Evolutionary conservation across 352 stramenopile genomes (phyloP), one percentile per base, ranked within the genome.

Genomic region (Aphanomyces euteiches): DNA sequence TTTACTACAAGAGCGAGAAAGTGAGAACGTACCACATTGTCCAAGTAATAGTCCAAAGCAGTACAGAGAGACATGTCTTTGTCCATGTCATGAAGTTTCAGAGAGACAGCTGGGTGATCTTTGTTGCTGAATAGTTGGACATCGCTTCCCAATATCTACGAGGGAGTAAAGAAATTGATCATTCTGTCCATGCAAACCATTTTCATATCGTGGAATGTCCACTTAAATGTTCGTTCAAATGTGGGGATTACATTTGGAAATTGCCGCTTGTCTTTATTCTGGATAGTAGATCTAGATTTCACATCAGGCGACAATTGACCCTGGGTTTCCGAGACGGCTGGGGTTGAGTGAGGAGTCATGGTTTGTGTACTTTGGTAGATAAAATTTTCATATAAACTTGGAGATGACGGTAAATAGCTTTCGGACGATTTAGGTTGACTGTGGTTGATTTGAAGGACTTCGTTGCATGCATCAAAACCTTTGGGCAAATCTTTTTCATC

Each of bases 191-290:
- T 47, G 60, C 74, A 34, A 68, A 90, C 81, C 87, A 95, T 95
- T 77, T 92, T 92, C 28, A 95, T 75, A 66, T 95, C 85, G 19
- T 90, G 81, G 41, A 95, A 93, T 60, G 90, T 95, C 87, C 87
- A 95, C 54, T 91, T 90, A 50, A 95, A 73, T 6, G 92, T 83
- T 17, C 87, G 85, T 64, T 92, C 75, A 66, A 95, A 95, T 0
- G 79, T 75, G 37, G 79, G 75, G 4, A 76, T 79, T 66, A 75
- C 74, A 19, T 64, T 50, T 5, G 59, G 59, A 7, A 63, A 37
- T 38, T 48, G 59, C 10, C 57, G 37, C 17, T 47, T 45, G 41
- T n/a, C 61, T n/a, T 39, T 38, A 47, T 36, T 59, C 19, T 28
- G 36, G 59, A 69, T n/a, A 10, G 47, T 6, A 4, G 17, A 17